A percentile compares a stretch with the other conserved stretches of the same genome.
phyloP scores from a whole-genome alignment of 2,329 filamentous ascomycete genomes.

The Talaromyces sp. region DNA sequence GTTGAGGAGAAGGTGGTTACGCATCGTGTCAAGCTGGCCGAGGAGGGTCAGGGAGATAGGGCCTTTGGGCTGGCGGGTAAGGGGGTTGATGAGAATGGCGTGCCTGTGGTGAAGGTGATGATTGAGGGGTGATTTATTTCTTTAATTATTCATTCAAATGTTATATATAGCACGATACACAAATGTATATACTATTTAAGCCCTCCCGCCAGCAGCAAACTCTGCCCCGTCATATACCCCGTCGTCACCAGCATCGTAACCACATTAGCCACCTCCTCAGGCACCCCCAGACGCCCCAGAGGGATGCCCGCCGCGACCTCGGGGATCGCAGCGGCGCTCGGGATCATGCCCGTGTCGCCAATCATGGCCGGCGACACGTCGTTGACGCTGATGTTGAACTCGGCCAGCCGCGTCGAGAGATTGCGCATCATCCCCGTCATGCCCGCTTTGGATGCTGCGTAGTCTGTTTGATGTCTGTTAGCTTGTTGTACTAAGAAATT shows the following conservation, averaged over 20 bases:
- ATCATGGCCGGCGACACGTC: slow-evolving; percentile 68
- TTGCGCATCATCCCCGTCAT: slow-evolving; percentile 63
- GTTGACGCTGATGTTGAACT: slow-evolving; percentile 60
- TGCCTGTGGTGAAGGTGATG: slow-evolving; percentile 50
- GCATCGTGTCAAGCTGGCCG: slow-evolving; percentile 43
- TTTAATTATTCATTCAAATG: not conserved
- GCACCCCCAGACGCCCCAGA: slow-evolving; percentile 52
- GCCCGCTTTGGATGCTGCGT: slow-evolving; percentile 59
- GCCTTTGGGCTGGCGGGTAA: slow-evolving; percentile 49
- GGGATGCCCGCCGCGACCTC: slow-evolving; percentile 58
- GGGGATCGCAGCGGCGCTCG: slow-evolving; percentile 52
- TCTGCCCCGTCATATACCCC: slow-evolving; percentile 58
- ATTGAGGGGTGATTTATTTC: slow-evolving; percentile 28
- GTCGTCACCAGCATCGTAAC: slow-evolving; percentile 57
- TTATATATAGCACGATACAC: not conserved
- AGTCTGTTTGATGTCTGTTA: slow-evolving; percentile 22
- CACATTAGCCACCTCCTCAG: slow-evolving; percentile 56
- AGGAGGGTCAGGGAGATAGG: slow-evolving; percentile 42
- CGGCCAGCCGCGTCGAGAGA: slow-evolving; percentile 54
- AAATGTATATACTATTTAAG: slow-evolving; percentile 8
- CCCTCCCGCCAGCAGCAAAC: slow-evolving; percentile 46
- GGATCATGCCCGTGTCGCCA: slow-evolving; percentile 59
- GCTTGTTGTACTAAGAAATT: not conserved
- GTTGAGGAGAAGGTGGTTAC: slow-evolving; percentile 50
- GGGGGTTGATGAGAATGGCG: slow-evolving; percentile 48